Percentiles rank a stretch among this genome's conserved stretches.
These are phyloP conservation scores for Colletotrichum trifolii DNA, from an alignment of 2,329 filamentous ascomycete genomes.

Conservation along the genomic window DNA sequence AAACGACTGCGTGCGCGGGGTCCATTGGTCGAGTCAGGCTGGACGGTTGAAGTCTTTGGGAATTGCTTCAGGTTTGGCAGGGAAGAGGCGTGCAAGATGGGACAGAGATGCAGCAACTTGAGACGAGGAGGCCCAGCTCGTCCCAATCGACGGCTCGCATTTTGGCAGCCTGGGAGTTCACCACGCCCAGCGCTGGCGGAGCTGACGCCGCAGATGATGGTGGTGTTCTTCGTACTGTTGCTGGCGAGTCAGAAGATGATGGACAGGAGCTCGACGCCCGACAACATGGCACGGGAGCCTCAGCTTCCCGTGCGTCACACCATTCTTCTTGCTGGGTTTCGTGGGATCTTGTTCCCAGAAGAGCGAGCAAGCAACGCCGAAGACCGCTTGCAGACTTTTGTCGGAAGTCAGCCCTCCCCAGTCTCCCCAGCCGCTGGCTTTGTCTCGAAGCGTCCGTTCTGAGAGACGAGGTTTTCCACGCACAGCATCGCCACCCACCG, in stretches of 20 bases:
- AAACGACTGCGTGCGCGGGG: slow-evolving; percentile 15
- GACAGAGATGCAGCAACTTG: slow-evolving; percentile 28
- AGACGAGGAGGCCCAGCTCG: slow-evolving; percentile 15
- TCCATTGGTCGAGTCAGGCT: slow-evolving; percentile 22
- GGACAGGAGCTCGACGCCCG: not conserved
- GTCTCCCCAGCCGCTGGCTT: too few species aligned
- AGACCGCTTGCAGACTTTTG: not conserved
- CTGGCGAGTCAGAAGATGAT: slow-evolving; percentile 19
- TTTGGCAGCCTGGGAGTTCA: not conserved
- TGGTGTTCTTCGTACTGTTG: not conserved
- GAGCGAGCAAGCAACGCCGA: not conserved
- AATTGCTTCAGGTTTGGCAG: slow-evolving; percentile 16
- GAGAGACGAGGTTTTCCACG: not conserved
- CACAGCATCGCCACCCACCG: slow-evolving; percentile 9
- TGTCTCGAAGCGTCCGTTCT: not conserved
- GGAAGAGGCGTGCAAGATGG: slow-evolving; percentile 23
- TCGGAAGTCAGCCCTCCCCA: not conserved
- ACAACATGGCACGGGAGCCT: slow-evolving; percentile 9
- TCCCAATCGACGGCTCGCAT: slow-evolving; percentile 2
- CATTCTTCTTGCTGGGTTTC: not conserved
- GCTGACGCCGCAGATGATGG: too few species aligned
- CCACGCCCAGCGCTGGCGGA: too few species aligned
- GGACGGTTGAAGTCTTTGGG: not conserved
- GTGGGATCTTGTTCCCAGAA: not conserved
- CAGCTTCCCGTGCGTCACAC: not conserved